phyloP scores from a whole-genome alignment of 1,284 basidiomycete species.

The Agroathelia rolfsii region DNA sequence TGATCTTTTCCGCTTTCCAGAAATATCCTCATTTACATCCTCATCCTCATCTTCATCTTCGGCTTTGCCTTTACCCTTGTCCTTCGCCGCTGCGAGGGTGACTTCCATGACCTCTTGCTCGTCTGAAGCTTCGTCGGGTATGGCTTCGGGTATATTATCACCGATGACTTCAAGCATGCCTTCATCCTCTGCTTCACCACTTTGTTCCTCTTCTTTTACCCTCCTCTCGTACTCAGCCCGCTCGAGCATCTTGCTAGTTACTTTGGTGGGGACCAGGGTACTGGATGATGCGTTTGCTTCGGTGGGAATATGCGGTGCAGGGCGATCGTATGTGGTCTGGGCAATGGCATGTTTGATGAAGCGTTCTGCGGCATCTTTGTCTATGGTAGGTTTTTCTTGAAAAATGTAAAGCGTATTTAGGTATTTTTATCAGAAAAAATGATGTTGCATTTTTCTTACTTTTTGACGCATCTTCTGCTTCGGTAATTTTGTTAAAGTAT shows the following conservation, averaged over 20 bases:
- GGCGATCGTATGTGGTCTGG: slow-evolving; percentile 35
- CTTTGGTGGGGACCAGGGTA: slow-evolving; percentile 46
- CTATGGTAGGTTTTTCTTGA: slow-evolving; percentile 47
- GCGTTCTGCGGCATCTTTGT: slow-evolving; percentile 67
- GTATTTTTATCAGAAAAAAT: too few species aligned
- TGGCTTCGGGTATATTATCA: too few species aligned
- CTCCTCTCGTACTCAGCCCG: slow-evolving; percentile 52
- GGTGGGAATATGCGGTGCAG: slow-evolving; percentile 11
- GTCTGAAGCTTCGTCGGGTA: slow-evolving; percentile 21
- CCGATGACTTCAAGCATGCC: slow-evolving; percentile 24
- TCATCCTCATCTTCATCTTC: slow-evolving; percentile 14
- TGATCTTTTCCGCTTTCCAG: slow-evolving; percentile 45
- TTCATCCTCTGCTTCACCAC: slow-evolving; percentile 28
- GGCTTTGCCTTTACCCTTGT: slow-evolving; percentile 19
- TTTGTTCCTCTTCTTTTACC: slow-evolving; percentile 34
- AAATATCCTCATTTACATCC: slow-evolving; percentile 10
- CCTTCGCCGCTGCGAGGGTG: slow-evolving; percentile 8
- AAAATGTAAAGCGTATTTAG: not conserved
- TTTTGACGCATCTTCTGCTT: slow-evolving; percentile 56
- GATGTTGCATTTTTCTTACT: slow-evolving; percentile 40
- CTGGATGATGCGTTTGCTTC: too few species aligned
- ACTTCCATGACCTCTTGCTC: slow-evolving; percentile 16
- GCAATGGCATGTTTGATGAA: slow-evolving; percentile 80
- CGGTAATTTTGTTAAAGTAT: slow-evolving; percentile 74
- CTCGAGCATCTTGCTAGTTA: slow-evolving; percentile 61